phyloP scores from a whole-genome alignment of 306 rosid genomes.

The Quercus robur region DNA sequence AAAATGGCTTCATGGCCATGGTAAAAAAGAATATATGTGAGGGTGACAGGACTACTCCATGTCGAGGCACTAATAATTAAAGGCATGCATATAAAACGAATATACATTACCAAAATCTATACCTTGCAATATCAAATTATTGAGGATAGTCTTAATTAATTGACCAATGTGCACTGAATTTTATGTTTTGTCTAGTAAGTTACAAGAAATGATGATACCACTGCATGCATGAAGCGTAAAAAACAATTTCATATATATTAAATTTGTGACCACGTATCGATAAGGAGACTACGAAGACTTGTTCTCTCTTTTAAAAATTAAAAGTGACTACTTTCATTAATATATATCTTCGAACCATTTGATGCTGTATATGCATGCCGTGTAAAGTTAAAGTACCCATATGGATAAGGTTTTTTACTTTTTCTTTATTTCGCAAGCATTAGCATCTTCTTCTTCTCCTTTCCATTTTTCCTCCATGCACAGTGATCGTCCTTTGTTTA shows the following conservation, averaged over 20 bases:
- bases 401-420: constrained; percentile 43
- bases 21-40: constrained; percentile 30
- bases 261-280: constrained; percentile 9
- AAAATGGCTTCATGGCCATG: constrained; percentile 24
- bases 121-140: background rate
- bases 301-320: background rate
- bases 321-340: constrained; percentile 2
- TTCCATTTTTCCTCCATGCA: constrained; percentile 10
- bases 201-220: background rate
- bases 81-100: background rate
- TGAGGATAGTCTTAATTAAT: no score
- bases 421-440: constrained; percentile 26
- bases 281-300: constrained; percentile 11
- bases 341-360: constrained; percentile 17
- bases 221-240: constrained; percentile 15
- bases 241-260: constrained; percentile 7
- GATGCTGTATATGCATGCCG: constrained; percentile 35
- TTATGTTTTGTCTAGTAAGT: background rate
- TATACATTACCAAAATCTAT: background rate
- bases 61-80: background rate
- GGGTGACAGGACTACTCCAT: constrained; percentile 29
- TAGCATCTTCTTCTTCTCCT: constrained; percentile 20
- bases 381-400: constrained; percentile 64
- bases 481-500: constrained; percentile 13
- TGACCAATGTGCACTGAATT: background rate